phyloP scores from a whole-genome alignment of 108 stramenopile species.

The Mediolabrus comicus region DNA sequence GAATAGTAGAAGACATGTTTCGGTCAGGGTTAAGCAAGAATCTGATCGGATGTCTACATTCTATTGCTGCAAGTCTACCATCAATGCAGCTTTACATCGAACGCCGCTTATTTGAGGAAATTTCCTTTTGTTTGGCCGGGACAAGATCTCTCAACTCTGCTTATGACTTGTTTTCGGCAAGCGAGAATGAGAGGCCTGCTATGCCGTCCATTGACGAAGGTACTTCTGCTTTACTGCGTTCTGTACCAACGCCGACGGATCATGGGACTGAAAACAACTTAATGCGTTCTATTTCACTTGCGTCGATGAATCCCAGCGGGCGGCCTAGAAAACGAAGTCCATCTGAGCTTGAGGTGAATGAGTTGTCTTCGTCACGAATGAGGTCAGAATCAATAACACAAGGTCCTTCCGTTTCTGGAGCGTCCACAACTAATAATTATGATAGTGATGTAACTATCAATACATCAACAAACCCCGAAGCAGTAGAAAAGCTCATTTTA shows the following conservation, averaged over 20 bases:
- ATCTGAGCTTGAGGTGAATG: slow-evolving; percentile 6
- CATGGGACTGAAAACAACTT: slow-evolving; percentile 17
- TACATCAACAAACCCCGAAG: slow-evolving; percentile 46
- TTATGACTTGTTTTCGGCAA: slow-evolving; percentile 20
- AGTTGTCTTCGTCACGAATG: not conserved
- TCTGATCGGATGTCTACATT: slow-evolving; percentile 87
- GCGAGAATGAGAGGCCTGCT: slow-evolving; percentile 20
- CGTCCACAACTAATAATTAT: not conserved
- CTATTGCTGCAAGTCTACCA: slow-evolving; percentile 79
- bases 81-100: slow-evolving; percentile 66
- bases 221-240: not conserved
- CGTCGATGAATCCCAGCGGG: slow-evolving; percentile 26
- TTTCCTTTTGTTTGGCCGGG: slow-evolving; percentile 81
- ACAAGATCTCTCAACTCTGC: slow-evolving; percentile 40
- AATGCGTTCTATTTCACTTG: slow-evolving; percentile 24
- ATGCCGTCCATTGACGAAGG: slow-evolving; percentile 12
- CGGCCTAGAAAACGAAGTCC: slow-evolving; percentile 15
- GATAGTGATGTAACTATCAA: slow-evolving; percentile 43
- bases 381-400: not conserved
- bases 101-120: slow-evolving; percentile 84
- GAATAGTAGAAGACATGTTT: slow-evolving; percentile 91
- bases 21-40: slow-evolving; percentile 78
- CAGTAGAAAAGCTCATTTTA: slow-evolving; percentile 69
- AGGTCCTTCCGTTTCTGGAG: not conserved
- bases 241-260: not conserved